phyloP scores from a whole-genome alignment of 768 basidiomycete species.

The Leucocoprinus leucothites region DNA sequence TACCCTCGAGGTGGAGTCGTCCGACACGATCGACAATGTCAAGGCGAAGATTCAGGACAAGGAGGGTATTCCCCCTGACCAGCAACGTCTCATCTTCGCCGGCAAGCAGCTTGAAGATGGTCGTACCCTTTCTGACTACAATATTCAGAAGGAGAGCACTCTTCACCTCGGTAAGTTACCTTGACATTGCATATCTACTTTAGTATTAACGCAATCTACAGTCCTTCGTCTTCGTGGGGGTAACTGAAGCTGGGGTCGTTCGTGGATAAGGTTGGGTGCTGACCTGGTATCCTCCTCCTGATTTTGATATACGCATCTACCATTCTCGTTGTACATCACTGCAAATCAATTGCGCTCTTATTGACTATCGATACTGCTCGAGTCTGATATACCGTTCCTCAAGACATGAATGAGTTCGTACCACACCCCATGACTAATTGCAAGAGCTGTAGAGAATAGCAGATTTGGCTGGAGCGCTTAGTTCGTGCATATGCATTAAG shows the following conservation, averaged over 20 bases:
- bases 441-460: no score
- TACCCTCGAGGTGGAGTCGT: slow-evolving; percentile 89
- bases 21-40: slow-evolving; percentile 91
- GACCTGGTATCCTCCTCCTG: neutral
- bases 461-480: neutral
- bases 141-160: slow-evolving; percentile 79
- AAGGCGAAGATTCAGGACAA: slow-evolving; percentile 82
- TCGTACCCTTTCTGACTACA: slow-evolving; percentile 82
- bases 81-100: slow-evolving; percentile 89
- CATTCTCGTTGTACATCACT: no score
- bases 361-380: no score
- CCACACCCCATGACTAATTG: no score
- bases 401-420: no score
- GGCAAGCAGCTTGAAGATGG: slow-evolving; percentile 96
- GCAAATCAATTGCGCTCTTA: no score
- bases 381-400: no score
- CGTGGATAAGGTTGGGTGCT: neutral
- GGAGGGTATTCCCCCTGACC: slow-evolving; percentile 82
- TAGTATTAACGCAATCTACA: slow-evolving; percentile 9
- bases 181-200: neutral
- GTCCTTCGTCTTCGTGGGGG: slow-evolving; percentile 85
- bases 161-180: slow-evolving; percentile 45
- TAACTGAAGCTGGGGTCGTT: slow-evolving; percentile 16
- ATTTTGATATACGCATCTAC: no score
- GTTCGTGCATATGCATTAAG: neutral